Evolutionary conservation across 441 rosid genomes (phyloP), one percentile per base, ranked within the genome.

Genomic region (Cnidoscolus chayamansa): DNA sequence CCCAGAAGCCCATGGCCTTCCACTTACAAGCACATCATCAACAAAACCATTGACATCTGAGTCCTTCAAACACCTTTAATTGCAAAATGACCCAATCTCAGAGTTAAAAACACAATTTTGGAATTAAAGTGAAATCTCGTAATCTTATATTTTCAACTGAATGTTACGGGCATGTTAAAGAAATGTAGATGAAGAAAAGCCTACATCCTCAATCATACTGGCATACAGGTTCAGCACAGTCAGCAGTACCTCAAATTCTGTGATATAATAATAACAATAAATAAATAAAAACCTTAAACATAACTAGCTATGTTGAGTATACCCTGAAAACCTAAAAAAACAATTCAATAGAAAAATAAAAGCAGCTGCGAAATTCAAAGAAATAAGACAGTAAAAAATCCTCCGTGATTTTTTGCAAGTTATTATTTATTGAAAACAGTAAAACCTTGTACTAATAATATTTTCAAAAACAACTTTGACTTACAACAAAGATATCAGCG

Each of bases 21-120:
- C 93, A 65, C 88, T 89, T 68, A 92, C 96, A 73, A 95, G 89
- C 75, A 92, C 98, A 70, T 90, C 91, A 57, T 89, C 94, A 66
- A 94, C 93, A 83, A 94, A 94, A 50, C 76, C 81, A 75, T 89
- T 87, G 54, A 89, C 90, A 59, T 85, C 82, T 0, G 85, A 65
- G n/a, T 85, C 97, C 63, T 83, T 82, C 88, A 94, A 70, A 67
- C 88, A 86, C 87, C 98, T 92, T 71, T n/a, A 30, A 55, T 45
- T 47, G 37, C 4, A 70, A 70, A 65, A 70, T 62, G 0, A 45
- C 66, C 65, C 25, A 64, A 17, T 10, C 30, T 68, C 69, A 74
- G 60, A 59, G 51, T 45, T 25, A 25, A 25, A 25, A 25, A 25
- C 4, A 35, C 3, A 62, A 70, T 31, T 7, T 51, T 58, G 19